Evolutionary conservation across 164 flowering plant species (phyloP), one percentile per base, ranked within the genome.

Genomic region (Magnolia changhungtana): DNA sequence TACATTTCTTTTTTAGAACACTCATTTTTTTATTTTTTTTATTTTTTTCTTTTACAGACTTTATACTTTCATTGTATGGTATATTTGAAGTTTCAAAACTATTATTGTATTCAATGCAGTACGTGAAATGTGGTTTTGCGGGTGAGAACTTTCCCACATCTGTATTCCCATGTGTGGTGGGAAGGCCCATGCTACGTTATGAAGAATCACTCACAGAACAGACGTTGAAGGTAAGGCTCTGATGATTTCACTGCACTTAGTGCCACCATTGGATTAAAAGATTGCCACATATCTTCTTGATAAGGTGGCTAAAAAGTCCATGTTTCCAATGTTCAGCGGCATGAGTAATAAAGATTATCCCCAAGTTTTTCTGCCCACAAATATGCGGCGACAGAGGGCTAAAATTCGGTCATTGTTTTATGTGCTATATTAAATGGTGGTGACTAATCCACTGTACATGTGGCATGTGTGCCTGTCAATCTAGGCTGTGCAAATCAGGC

Each of bases 111-210:
- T 69, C 10, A 24, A 69, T 89, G 91, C 91, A 96, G 98, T 94
- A 96, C 86, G 99, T 94, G 14, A 96, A 96, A 81, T 96, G 99
- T 79, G 99, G 99, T 29, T 96, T 96, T 84, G 95, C 99, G 6
- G 98, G 98, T 20, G 98, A 96, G 86, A 96, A 96, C 81, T 96
- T 94, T 72, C 98, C 99, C 6, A 90, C 98, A 6, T 96, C 98
- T 13, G 99, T 96, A 21, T 96, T 92, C 70, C 99, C 99, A 37
- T 94, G 97, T 78, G 96, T 92, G 69, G 97, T 94, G 29, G 98
- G 99, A 1, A 86, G 94, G 83, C 98, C 99, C 2, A 85, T 96
- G 93, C 84, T 96, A 50, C 89, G 98, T 1, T 96, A 91, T 64
- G 99, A 92, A 82, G 98, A 96, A 84, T 90, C 98, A 14, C 86